These are phyloP conservation scores for Pyrenophora tritici-repentis DNA, from an alignment of 2,329 filamentous ascomycete species.

Conservation along the genomic window DNA sequence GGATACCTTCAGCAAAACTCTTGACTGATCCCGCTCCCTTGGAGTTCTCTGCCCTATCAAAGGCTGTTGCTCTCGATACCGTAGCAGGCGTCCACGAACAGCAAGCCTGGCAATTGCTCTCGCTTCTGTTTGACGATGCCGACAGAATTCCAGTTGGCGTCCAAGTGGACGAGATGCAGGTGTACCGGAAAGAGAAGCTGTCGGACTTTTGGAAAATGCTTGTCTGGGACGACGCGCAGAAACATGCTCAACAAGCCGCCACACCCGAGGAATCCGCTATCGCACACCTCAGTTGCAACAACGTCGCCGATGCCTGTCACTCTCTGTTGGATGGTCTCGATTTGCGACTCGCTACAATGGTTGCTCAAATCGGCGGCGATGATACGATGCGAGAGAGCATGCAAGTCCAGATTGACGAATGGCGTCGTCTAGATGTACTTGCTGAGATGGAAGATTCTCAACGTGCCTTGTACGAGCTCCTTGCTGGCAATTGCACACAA, in stretches of 20 bases:
- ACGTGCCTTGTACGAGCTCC: slow-evolving; percentile 84
- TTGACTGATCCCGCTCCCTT: slow-evolving; percentile 54
- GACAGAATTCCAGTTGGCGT: slow-evolving; percentile 45
- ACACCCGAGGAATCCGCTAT: slow-evolving; percentile 83
- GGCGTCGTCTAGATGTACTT: slow-evolving; percentile 80
- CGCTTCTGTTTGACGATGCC: slow-evolving; percentile 78
- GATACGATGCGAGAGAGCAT: slow-evolving; percentile 72
- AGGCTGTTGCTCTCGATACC: slow-evolving; percentile 47
- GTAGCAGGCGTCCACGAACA: slow-evolving; percentile 63
- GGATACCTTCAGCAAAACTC: slow-evolving; percentile 64
- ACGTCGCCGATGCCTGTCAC: slow-evolving; percentile 81
- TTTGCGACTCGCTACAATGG: slow-evolving; percentile 80
- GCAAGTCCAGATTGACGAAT: slow-evolving; percentile 77
- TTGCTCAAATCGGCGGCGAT: slow-evolving; percentile 83
- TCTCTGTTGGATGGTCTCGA: slow-evolving; percentile 76
- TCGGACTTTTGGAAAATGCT: slow-evolving; percentile 65
- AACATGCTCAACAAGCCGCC: slow-evolving; percentile 60
- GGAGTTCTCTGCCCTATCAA: slow-evolving; percentile 58
- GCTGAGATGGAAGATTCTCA: slow-evolving; percentile 86
- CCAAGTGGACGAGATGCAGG: slow-evolving; percentile 49
- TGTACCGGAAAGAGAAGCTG: slow-evolving; percentile 63
- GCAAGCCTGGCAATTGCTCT: slow-evolving; percentile 82
- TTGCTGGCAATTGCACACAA: slow-evolving; percentile 84
- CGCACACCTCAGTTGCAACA: slow-evolving; percentile 76
- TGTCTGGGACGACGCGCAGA: slow-evolving; percentile 47